phyloP scores from a whole-genome alignment of 129 eudicot genomes.

The Centella asiatica region DNA sequence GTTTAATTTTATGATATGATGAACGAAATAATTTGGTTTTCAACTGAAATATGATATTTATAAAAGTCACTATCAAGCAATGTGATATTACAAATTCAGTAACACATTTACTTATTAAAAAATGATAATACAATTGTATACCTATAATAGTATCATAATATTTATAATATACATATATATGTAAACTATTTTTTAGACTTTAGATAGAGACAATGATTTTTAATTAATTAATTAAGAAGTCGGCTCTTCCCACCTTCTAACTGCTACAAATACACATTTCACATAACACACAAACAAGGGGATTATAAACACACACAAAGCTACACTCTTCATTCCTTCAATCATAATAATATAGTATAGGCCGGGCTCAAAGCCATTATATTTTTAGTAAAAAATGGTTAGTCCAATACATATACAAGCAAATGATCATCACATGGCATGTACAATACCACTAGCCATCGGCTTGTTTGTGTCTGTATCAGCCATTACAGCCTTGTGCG shows the following conservation, averaged over 20 bases:
- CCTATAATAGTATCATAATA: too few species aligned
- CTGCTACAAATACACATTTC: slow-evolving; percentile 1
- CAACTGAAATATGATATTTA: too few species aligned
- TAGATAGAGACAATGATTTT: too few species aligned
- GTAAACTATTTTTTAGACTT: too few species aligned
- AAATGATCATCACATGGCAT: neutral
- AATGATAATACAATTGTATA: too few species aligned
- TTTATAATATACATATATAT: too few species aligned
- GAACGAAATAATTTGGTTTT: too few species aligned
- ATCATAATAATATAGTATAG: neutral
- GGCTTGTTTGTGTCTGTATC: slow-evolving; percentile 8
- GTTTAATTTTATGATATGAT: too few species aligned
- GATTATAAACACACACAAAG: neutral
- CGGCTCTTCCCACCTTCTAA: slow-evolving; percentile 3
- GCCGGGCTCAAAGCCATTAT: neutral
- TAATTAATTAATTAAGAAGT: neutral
- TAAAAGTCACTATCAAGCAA: too few species aligned
- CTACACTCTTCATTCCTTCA: neutral
- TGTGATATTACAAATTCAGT: too few species aligned
- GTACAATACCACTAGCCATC: slow-evolving; percentile 1
- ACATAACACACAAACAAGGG: neutral
- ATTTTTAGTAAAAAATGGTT: neutral
- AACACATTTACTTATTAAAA: too few species aligned
- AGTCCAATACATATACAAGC: neutral
- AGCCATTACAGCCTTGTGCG: neutral